Evolutionary conservation across 2,329 filamentous ascomycete genomes (phyloP), one percentile per base, ranked within the genome.

Genomic region (Byssochlamys sp.): DNA sequence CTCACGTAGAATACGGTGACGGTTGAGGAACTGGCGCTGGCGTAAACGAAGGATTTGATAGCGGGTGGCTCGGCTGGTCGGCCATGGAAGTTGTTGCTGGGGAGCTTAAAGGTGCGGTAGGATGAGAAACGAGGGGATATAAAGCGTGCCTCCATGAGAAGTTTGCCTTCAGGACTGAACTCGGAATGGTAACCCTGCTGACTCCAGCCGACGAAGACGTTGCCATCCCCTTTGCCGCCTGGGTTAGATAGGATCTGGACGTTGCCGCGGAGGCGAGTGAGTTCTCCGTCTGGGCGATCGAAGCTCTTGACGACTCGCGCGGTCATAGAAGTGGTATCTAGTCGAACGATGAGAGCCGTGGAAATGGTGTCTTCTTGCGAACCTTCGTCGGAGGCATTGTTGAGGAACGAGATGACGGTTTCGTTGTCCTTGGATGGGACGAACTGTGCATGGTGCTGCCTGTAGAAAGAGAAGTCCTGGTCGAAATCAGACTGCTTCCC

Each of bases 61-160:
- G 67, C 68, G 0, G 73, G 72, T 1, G 70, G 67, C 2, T 66
- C 57, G 11, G 52, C 58, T 14, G 72, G 72, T 1, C 68, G 67
- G 24, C 73, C 73, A 1, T 62, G 62, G 54, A 74, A 77, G 27
- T 69, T 62, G 39, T n/a, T 45, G 39, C 9, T 24, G 39, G 39
- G 39, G 19, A 59, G 67, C 57, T 77, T 77, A 63, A 72, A 76
- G 0, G 72, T 63, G 19, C 75, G 72, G 60, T 77, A 77, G 14
- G 71, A 74, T 29, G 68, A 69, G 57, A 73, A 72, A 10, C 69
- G 67, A 0, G 60, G 54, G 2, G 67, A 69, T 5, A 59, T 61
- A 53, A 75, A 77, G 12, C 61, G 64, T 10, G 71, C 71, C 29
- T 73, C 70, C 67, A 74, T 71, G 26, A 73, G 58, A 4, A 71